Conservation (phyloP, 2,329 filamentous ascomycete genomes). For the Xylariaceae sp. region DNA sequence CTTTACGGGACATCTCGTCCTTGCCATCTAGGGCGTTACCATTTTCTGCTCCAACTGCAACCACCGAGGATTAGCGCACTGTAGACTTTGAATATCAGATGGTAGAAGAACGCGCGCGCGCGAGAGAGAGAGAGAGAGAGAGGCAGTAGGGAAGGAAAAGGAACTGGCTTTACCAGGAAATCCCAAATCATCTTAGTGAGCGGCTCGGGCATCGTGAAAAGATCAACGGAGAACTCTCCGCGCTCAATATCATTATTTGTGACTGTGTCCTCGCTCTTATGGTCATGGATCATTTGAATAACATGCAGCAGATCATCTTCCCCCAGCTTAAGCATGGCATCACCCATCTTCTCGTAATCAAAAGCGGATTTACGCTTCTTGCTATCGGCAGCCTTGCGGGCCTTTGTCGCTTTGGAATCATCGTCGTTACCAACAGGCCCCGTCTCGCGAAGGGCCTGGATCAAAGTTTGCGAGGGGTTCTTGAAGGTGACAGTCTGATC, state of each 20-base stretch:
- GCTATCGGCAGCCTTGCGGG: constrained; percentile 48
- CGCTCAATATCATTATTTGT: constrained; percentile 96
- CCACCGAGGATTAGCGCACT: constrained; percentile 1
- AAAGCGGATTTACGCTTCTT: constrained; percentile 73
- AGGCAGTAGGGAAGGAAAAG: too few relatives aligned
- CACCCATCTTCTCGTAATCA: constrained; percentile 96
- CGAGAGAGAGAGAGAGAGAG: not conserved
- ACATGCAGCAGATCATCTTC: constrained; percentile 94
- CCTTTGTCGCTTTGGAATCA: constrained; percentile 60
- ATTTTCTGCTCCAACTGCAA: constrained; percentile 31
- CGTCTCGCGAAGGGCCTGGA: constrained; percentile 74
- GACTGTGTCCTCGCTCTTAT: constrained; percentile 90
- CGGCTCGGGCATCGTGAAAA: constrained; percentile 90
- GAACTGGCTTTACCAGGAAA: constrained; percentile 50
- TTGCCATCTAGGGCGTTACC: constrained; percentile 19
- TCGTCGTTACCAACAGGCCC: constrained; percentile 79
- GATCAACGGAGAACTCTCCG: constrained; percentile 95
- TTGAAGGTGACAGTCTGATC: constrained; percentile 81
- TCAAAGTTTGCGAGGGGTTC: constrained; percentile 84
- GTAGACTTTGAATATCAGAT: not conserved
- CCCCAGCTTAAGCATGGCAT: constrained; percentile 79
- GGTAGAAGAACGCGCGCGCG: too few relatives aligned
- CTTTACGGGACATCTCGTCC: not conserved
- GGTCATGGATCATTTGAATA: constrained; percentile 96
- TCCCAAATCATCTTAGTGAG: constrained; percentile 96